phyloP scores from a whole-genome alignment of 1,139 yeast species.

The Candida tetrigidarum region DNA sequence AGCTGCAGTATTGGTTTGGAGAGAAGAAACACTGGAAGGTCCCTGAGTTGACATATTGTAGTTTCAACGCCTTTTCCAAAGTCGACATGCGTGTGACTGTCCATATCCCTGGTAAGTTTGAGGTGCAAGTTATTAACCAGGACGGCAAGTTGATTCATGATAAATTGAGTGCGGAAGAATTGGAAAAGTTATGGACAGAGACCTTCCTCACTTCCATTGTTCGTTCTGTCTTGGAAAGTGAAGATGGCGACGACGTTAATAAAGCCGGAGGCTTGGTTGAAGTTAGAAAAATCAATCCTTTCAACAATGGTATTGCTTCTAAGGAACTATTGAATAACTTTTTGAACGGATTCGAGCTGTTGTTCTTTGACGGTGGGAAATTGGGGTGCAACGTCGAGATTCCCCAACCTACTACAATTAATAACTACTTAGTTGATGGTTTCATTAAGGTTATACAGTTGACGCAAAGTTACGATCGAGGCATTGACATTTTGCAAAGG shows the following conservation, averaged over 20 bases:
- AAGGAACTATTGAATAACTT: conserved; percentile 56
- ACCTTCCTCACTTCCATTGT: conserved; percentile 69
- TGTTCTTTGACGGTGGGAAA: conserved; percentile 68
- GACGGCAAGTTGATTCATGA: conserved; percentile 51
- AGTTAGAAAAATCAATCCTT: conserved; percentile 58
- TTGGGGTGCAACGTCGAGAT: conserved; percentile 70
- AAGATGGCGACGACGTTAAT: conserved; percentile 57
- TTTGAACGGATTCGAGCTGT: conserved; percentile 60
- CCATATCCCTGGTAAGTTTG: conserved; percentile 65
- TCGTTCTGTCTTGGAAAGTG: conserved; percentile 70
- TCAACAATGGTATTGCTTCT: conserved; percentile 45
- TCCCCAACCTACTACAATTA: conserved; percentile 69
- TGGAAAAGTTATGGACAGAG: conserved; percentile 60
- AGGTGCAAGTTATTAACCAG: conserved; percentile 47
- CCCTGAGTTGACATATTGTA: conserved; percentile 59
- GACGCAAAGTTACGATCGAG: conserved; percentile 65
- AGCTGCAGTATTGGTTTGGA: conserved; percentile 61
- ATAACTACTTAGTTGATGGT: conserved; percentile 80
- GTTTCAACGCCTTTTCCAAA: conserved; percentile 60
- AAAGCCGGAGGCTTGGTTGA: conserved; percentile 57
- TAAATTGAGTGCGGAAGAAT: conserved; percentile 36
- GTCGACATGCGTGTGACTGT: conserved; percentile 75
- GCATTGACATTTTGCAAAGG: conserved; percentile 54
- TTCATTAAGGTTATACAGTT: conserved; percentile 65
- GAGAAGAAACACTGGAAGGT: conserved; percentile 79